phyloP scores from a whole-genome alignment of 106 monocot species.

The Acorus gramineus region DNA sequence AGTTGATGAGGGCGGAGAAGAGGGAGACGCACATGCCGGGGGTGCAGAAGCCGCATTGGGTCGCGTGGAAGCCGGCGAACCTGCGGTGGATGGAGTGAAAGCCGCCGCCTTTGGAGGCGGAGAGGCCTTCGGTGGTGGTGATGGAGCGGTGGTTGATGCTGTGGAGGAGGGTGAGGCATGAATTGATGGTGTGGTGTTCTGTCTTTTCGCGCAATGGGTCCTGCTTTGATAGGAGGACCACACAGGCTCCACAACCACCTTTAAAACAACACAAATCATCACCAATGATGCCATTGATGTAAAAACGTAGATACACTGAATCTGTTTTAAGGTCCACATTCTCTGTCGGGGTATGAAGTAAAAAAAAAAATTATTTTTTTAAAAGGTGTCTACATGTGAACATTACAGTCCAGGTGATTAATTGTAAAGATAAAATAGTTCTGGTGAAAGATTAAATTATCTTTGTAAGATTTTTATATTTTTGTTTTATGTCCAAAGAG shows the following conservation, averaged over 20 bases:
- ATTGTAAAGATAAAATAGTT: too few species aligned
- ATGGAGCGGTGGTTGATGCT: constrained; percentile 51
- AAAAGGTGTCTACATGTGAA: too few species aligned
- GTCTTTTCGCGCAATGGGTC: constrained; percentile 27
- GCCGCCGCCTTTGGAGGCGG: constrained; percentile 34
- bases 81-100: constrained; percentile 65
- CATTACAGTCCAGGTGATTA: too few species aligned
- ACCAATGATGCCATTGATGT: not conserved
- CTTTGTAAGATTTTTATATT: too few species aligned
- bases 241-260: constrained; percentile 95
- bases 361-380: too few species aligned
- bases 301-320: too few species aligned
- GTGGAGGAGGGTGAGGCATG: constrained; percentile 68
- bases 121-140: constrained; percentile 75
- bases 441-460: too few species aligned
- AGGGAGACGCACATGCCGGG: constrained; percentile 89
- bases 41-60: constrained; percentile 86
- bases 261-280: constrained; percentile 3
- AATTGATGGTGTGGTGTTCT: constrained; percentile 29
- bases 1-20: constrained; percentile 47
- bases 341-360: too few species aligned
- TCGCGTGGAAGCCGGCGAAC: constrained; percentile 69
- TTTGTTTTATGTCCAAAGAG: too few species aligned
- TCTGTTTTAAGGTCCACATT: too few species aligned
- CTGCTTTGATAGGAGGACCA: constrained; percentile 54